phyloP scores from a whole-genome alignment of 1,284 basidiomycete genomes.

The Coniferiporia sulphurascens region DNA sequence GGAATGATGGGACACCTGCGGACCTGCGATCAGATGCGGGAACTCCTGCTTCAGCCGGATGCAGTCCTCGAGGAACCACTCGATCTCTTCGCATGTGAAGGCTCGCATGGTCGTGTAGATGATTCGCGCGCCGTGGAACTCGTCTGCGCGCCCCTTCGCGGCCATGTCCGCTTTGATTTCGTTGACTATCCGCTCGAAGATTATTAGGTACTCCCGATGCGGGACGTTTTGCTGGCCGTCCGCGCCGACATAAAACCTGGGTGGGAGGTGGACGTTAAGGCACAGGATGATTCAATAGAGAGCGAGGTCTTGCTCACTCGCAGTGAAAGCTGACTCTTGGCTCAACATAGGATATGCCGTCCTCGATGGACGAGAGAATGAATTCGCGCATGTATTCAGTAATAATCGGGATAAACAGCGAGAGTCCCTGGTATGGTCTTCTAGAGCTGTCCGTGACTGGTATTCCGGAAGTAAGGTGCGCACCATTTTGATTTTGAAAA shows the following conservation, averaged over 20 bases:
- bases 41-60: conserved; percentile 69
- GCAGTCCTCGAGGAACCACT: conserved; percentile 69
- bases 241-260: conserved; percentile 43
- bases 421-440: conserved; percentile 29
- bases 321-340: conserved; percentile 61
- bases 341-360: conserved; percentile 73
- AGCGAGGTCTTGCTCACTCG: conserved; percentile 35
- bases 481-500: conserved; percentile 46
- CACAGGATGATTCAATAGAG: not conserved
- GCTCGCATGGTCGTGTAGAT: conserved; percentile 67
- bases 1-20: conserved; percentile 7
- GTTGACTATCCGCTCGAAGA: conserved; percentile 51
- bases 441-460: not conserved
- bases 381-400: conserved; percentile 57
- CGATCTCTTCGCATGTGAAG: conserved; percentile 52
- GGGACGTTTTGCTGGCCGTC: conserved; percentile 53
- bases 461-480: conserved; percentile 12
- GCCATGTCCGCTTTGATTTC: conserved; percentile 52
- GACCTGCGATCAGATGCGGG: conserved; percentile 67
- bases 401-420: conserved; percentile 53
- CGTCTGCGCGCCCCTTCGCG: conserved; percentile 46
- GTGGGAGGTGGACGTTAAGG: not conserved
- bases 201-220: conserved; percentile 57
- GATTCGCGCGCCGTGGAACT: conserved; percentile 63
- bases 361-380: conserved; percentile 56